Base-by-base conservation (phyloP, 2,329 filamentous ascomycete genomes). In the Fonsecaea multimorphosa region DNA sequence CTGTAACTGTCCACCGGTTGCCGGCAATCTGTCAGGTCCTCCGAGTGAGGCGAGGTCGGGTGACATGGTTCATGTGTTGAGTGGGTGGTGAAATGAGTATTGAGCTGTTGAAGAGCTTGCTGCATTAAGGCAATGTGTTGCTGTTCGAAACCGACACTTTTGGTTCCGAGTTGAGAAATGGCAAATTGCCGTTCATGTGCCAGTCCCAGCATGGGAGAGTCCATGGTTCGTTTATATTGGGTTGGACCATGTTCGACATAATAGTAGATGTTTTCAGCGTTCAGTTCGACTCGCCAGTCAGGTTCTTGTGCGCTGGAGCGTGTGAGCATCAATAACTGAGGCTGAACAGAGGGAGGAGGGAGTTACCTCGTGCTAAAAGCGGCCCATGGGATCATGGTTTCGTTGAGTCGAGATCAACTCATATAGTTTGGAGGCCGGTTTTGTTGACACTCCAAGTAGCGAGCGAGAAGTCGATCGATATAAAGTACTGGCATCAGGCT, bases 161-260 rank as follows among this genome's bases (percentile, higher is more conserved):
- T 34, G 27, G 54, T 59, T 11, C 64, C 64, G 12, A 66, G 59
- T 58, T 70, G 68, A 54, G 61, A 57, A 22, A 71, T 58, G 29
- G 63, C 70, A 58, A 70, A 71, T 34, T 63, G 70, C 31, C 70
- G 66, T 62, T 71, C 70, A 36, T 70, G 66, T 7, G 70, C 66
- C 31, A 36, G 52, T 31, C 70, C 66, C 11, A 71, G 62, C 68
- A 71, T 70, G 11, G 62, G 61, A 12, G 68, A 65, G 49, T 70
- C 62, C 19, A 68, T 34, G 4, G 46, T 62, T 22, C 68, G 61
- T 14, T 59, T 59, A 19, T 65, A 34, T 38, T 68, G 68, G 2
- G 38, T 68, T 24, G 64, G 70, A 4, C 66, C 68, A 6, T 49
- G 51, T 8, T 58, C 38, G 36, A 67, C 56, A 38, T 67, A 62